Evolutionary conservation across 1,284 basidiomycete species (phyloP), one percentile per base, ranked within the genome.

Genomic region (Cryptococcus deneoformans): DNA sequence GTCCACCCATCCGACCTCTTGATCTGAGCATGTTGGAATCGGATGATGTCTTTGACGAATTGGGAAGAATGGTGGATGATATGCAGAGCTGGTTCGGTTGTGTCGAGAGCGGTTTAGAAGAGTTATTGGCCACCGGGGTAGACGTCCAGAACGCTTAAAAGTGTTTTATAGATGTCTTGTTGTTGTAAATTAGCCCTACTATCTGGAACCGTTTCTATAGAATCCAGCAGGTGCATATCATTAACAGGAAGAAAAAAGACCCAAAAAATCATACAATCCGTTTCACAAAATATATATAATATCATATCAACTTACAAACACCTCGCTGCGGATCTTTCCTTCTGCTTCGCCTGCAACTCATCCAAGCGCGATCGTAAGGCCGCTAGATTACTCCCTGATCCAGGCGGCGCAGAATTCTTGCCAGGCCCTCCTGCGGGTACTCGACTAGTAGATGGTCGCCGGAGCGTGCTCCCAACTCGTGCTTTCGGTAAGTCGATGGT

Each of bases 41-140:
- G 40, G 87, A 88, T 37, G 82, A 82, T 39, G 86, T 89, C 0
- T 87, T 90, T 63, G 77, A 80, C 0, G 86, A 89, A 68, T 81
- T 97, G 43, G 86, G 86, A 40, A 79, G 80, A 49, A 89, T 87
- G 1, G 85, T 96, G 7, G 87, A 89, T 57, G 87, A 90, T 65
- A 82, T 98, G 46, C 82, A 85, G 2, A 81, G 84, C 62, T 96
- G 91, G 91, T 78, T 98, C 54, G 83, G 85, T 4, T 82, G 87
- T 0, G 83, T 96, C 1, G 89, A 91, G 72, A 76, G 74, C 8
- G 90, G 89, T 1, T 77, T 93, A 39, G 82, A 80, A 52, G 83
- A 80, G 49, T 79, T 93, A 50, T 20, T 43, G 8, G 44, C 52
- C 7, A 36, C 52, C 35, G 59, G 53, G 9, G 12, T 44, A 10